Conservation (phyloP, 352 stramenopile genomes). For the Blastocystis sp. region DNA sequence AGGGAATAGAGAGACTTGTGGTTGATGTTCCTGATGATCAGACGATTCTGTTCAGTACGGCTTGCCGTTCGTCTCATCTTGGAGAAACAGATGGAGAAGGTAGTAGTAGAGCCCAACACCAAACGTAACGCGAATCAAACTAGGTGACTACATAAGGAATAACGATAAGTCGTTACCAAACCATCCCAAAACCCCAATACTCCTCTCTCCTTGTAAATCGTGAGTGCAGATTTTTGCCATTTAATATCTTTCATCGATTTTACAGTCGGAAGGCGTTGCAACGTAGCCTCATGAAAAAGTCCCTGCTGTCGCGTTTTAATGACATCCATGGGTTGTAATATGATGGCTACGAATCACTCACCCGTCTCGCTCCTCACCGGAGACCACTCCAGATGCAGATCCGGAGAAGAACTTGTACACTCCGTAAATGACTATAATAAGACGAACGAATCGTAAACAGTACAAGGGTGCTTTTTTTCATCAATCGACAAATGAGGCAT, state of each 20-base stretch:
- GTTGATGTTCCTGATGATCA: conserved; percentile 23
- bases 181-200: conserved; percentile 51
- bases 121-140: conserved; percentile 58
- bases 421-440: conserved; percentile 1
- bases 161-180: neutral
- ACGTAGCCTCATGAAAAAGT: conserved; percentile 3
- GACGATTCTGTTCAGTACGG: neutral
- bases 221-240: neutral
- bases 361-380: neutral
- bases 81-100: conserved; percentile 31
- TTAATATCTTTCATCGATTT: neutral
- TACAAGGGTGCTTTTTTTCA: conserved; percentile 38
- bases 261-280: neutral
- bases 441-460: neutral
- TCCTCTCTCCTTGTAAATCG: conserved; percentile 51
- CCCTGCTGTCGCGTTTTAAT: conserved; percentile 55
- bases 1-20: conserved; percentile 54
- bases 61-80: conserved; percentile 52
- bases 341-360: conserved; percentile 6
- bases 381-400: conserved; percentile 26
- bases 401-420: conserved; percentile 61
- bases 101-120: conserved; percentile 55
- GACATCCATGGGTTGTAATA: conserved; percentile 55
- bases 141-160: neutral
- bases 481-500: neutral